Base-by-base conservation (phyloP, 2,329 filamentous ascomycete species). In the Chaetomiaceae sp. region DNA sequence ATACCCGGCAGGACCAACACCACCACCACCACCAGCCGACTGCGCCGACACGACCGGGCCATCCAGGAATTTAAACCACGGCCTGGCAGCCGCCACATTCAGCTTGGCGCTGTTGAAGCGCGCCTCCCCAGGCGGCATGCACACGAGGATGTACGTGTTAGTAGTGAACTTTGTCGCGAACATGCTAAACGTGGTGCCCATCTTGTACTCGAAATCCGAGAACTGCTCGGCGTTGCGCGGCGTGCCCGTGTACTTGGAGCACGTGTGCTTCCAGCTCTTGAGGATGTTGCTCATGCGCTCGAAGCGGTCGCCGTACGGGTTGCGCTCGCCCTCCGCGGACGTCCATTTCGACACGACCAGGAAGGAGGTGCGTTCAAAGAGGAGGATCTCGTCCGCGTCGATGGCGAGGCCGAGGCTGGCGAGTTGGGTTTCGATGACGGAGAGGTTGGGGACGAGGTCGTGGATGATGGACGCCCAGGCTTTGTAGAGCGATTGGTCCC, bases 401-500 rank as follows among this genome's bases (percentile, higher is more conserved):
- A 96, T 89, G 44, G 93, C 83, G 35, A 87, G 80, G 5, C 91
- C 90, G 25, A 99, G 79, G 33, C 89, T 83, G 31, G 82, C 81
- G 9, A 99, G 79, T 66, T 97, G 88, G 17, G 81, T 81, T 70
- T 97, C 92, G 58, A 99, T 96, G 39, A 88, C 81, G 16, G 83
- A 76, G 1, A 96, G 81, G 63, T 97, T 97, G 3, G 93, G 93
- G n/a, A 97, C 93, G 40, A 99, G 78, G 65, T 92, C 91, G 75
- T 99, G 93, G 55, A 99, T 96, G 62, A 99, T 96, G 66, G 88
- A 89, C 0, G 93, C 93, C 93, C 93, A 99, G 1, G 93, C 93
- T 70, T 95, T 95, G 76, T 97, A 99, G 33, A 99, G 76, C 49
- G 87, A 95, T 73, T 99, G 93, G 65, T 99, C 93, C 93, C 93